These are phyloP conservation scores for Paecilomyces variotii DNA, from an alignment of 2,329 filamentous ascomycete genomes.

Conservation along the genomic window DNA sequence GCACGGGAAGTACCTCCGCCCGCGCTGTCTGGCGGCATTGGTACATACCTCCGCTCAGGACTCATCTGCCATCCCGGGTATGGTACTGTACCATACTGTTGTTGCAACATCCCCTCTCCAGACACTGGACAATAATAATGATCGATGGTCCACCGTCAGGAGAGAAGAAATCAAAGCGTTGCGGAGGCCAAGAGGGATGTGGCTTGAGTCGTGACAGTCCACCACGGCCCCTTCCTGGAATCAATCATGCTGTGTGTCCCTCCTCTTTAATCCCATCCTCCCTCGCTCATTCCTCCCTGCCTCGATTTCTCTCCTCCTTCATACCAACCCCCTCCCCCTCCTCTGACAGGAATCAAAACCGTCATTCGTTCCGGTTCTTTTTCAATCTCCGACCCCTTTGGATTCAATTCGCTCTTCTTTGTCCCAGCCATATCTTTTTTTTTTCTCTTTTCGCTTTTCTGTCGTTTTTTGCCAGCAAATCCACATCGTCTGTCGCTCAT, in stretches of 20 bases:
- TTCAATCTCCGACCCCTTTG: background rate
- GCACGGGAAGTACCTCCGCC: background rate
- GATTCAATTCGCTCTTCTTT: slow-evolving; percentile 1
- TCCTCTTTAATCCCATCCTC: background rate
- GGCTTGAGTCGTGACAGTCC: background rate
- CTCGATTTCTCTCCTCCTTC: background rate
- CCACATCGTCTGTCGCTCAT: background rate
- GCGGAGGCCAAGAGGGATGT: background rate
- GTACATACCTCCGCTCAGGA: background rate
- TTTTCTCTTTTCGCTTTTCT: no score
- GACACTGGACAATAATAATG: background rate
- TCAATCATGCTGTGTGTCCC: no score
- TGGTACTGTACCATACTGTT: background rate
- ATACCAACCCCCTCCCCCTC: background rate
- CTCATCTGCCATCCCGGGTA: background rate
- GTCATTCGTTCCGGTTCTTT: slow-evolving; percentile 7
- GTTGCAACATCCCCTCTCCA: background rate
- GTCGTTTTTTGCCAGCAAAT: background rate
- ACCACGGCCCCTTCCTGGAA: background rate
- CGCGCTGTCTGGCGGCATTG: background rate
- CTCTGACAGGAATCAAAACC: slow-evolving; percentile 1
- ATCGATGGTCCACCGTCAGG: background rate
- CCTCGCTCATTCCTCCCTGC: slow-evolving; percentile 1
- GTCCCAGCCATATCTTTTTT: background rate
- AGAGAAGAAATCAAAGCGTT: background rate